Evolutionary conservation across 768 basidiomycete species (phyloP).

Genomic region (Tylopilus intermedius): DNA sequence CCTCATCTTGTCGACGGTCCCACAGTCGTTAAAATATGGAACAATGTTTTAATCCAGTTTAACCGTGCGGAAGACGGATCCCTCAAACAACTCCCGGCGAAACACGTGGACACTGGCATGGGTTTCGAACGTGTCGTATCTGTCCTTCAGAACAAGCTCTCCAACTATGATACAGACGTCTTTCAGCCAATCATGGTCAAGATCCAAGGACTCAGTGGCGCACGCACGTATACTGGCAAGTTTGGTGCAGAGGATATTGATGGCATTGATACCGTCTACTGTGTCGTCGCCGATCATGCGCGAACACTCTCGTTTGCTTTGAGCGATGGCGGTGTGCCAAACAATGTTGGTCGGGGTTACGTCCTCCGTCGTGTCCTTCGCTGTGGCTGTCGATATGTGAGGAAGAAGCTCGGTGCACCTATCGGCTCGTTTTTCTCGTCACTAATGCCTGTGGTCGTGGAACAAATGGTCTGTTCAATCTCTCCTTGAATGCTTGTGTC

Average conservation of each 20-base stretch:
- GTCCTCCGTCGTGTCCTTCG: slow-evolving; percentile 92
- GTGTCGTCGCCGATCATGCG: slow-evolving; percentile 95
- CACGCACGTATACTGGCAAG: slow-evolving; percentile 80
- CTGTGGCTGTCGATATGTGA: slow-evolving; percentile 90
- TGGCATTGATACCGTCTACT: slow-evolving; percentile 96
- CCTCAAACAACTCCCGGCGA: slow-evolving; percentile 75
- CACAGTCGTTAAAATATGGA: slow-evolving; percentile 97
- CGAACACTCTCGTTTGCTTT: slow-evolving; percentile 93
- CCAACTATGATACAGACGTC: slow-evolving; percentile 98
- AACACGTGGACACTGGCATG: slow-evolving; percentile 99
- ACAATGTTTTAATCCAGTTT: slow-evolving; percentile 99
- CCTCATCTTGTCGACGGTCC: slow-evolving; percentile 90
- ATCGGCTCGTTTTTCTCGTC: slow-evolving; percentile 96
- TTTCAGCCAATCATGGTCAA: slow-evolving; percentile 84
- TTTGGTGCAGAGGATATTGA: slow-evolving; percentile 94
- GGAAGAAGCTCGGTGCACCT: slow-evolving; percentile 88
- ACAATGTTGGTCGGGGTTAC: slow-evolving; percentile 94
- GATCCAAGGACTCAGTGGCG: slow-evolving; percentile 86
- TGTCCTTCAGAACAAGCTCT: slow-evolving; percentile 81
- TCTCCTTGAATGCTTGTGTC: not conserved
- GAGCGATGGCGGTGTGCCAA: slow-evolving; percentile 94
- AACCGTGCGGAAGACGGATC: slow-evolving; percentile 90
- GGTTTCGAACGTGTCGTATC: slow-evolving; percentile 98
- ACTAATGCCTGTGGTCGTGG: slow-evolving; percentile 82
- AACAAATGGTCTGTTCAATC: slow-evolving; percentile 66